Evolutionary conservation across 2,329 filamentous ascomycete genomes (phyloP), one percentile per base, ranked within the genome.

Genomic region (Cladophialophora carrionii): DNA sequence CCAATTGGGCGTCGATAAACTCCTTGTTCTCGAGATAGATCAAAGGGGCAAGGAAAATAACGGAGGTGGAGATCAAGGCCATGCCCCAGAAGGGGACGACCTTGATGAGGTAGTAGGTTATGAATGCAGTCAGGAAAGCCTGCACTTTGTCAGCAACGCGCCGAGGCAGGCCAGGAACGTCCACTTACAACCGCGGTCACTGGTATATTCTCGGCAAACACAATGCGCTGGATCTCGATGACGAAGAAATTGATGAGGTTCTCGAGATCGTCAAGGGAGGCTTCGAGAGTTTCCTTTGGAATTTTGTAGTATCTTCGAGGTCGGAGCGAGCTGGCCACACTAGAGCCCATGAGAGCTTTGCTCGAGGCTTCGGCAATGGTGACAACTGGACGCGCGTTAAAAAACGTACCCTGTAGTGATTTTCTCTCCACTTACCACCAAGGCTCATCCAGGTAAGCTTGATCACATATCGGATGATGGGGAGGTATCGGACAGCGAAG

Each of bases 221-320:
- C 75, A 68, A 88, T 82, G 64, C 87, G 83, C 79, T 89, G 87
- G 74, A 86, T 85, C 74, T 89, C 87, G 68, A 89, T 87, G 71
- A 88, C 81, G 76, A 88, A 86, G 78, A 89, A 89, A 79, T 88
- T 88, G 77, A 85, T 80, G 61, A 89, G 79, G 77, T 88, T 85
- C 75, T 87, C 85, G 14, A 87, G 74, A 74, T 88, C 87, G 69
- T 87, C 86, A 56, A 87, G 77, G 24, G 85, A 76, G 64, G 82
- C 83, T 75, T 88, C 86, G 41, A 88, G 80, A 56, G 84, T 85
- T 71, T 88, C 86, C 74, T 86, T 85, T 41, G 85, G 85, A 64
- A 89, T 83, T 56, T 83, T 87, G 79, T 87, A 88, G 81, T 89
- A 89, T 74, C 84, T 84, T 73, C 81, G 82, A 26, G 87, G 87